phyloP scores from a whole-genome alignment of 2,329 filamentous ascomycete genomes.

The Hortaea werneckii region DNA sequence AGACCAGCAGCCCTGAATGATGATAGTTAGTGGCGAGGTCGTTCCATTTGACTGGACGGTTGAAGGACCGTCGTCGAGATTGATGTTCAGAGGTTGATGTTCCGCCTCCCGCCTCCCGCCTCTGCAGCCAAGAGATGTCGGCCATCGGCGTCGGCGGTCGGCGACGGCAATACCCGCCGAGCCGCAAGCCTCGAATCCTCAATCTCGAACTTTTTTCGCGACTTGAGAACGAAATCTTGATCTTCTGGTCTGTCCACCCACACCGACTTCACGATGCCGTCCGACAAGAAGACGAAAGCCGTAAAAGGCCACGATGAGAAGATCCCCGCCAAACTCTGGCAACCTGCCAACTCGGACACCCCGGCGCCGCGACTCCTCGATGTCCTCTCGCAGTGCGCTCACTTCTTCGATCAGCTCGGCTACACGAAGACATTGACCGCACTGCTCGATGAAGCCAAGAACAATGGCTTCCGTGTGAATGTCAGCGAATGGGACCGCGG shows the following conservation, averaged over 20 bases:
- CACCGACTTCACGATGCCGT: not conserved
- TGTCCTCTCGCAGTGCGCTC: constrained; percentile 17
- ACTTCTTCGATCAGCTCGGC: constrained; percentile 23
- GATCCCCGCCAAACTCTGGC: constrained; percentile 2
- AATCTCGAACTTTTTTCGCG: not conserved
- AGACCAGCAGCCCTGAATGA: no score
- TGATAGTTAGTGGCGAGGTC: no score
- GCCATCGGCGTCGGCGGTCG: not conserved
- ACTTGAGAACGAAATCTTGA: not conserved
- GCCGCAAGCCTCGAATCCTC: not conserved
- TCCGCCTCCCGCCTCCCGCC: no score
- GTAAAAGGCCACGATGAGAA: not conserved
- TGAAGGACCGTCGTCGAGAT: no score
- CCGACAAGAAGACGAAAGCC: not conserved
- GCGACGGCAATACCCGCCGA: not conserved
- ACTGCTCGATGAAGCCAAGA: constrained; percentile 23
- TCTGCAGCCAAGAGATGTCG: no score
- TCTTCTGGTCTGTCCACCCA: no score
- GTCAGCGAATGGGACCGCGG: constrained; percentile 11
- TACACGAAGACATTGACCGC: constrained; percentile 22
- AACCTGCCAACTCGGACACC: not conserved
- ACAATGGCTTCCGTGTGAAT: constrained; percentile 18
- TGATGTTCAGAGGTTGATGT: no score
- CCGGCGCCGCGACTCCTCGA: constrained; percentile 4
- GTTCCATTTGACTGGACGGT: no score